phyloP scores from a whole-genome alignment of 108 stramenopile genomes.

The Nitzschia sp. region DNA sequence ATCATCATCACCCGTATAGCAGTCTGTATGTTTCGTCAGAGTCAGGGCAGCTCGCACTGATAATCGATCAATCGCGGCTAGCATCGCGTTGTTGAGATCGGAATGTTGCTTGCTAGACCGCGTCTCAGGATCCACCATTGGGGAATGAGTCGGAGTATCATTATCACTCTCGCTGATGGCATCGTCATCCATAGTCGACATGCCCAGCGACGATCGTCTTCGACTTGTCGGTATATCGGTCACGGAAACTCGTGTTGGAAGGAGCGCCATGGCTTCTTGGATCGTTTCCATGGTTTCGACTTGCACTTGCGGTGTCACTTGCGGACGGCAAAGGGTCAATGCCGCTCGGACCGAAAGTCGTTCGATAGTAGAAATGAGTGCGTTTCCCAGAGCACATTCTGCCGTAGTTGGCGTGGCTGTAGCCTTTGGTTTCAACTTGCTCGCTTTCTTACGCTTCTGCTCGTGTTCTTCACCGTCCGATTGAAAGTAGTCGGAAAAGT shows the following conservation, averaged over 20 bases:
- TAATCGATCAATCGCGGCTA: constrained; percentile 13
- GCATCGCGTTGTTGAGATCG: constrained; percentile 6
- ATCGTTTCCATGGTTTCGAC: constrained; percentile 4
- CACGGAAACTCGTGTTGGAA: not conserved
- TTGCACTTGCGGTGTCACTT: not conserved
- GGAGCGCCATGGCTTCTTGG: constrained; percentile 10
- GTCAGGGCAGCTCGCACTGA: constrained; percentile 17
- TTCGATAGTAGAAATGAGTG: constrained; percentile 14
- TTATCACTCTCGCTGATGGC: not conserved
- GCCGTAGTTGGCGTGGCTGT: not conserved
- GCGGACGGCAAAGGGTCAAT: not conserved
- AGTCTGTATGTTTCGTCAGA: not conserved
- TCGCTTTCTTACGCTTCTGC: not conserved
- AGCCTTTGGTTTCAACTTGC: not conserved
- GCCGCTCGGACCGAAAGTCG: constrained; percentile 7
- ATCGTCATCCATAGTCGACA: not conserved
- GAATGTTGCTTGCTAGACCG: not conserved
- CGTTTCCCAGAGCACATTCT: constrained; percentile 1
- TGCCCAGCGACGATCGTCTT: not conserved
- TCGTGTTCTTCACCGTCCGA: not conserved
- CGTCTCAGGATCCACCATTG: not conserved
- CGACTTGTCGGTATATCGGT: not conserved
- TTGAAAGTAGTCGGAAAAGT: not conserved
- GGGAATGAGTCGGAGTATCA: not conserved
- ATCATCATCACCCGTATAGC: not conserved